Evolutionary conservation across 441 rosid genomes (phyloP), one percentile per base, ranked within the genome.

Genomic region (Lepidium campestre): DNA sequence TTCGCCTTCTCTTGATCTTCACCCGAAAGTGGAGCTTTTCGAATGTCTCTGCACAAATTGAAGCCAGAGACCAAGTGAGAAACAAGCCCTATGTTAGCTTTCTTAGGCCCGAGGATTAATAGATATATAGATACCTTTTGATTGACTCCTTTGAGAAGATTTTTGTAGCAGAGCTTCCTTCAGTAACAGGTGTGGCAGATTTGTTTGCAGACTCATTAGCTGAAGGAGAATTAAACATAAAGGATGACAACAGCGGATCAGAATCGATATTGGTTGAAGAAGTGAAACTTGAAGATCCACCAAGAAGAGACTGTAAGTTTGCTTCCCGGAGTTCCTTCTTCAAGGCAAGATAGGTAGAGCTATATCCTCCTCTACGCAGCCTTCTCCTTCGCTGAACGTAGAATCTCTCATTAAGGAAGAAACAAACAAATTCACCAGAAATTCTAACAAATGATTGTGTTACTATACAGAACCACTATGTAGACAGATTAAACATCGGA

Each of bases 301-400:
- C 84, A 19, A 79, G 81, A 70, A 85, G 85, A 62, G 96, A 79
- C 53, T 85, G 91, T 56, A 85, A 57, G 73, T 79, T 85, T 57
- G 93, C 89, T 41, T 92, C 92, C 7, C 86, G 86, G 54, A 84
- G 80, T 78, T 86, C 96, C 65, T 78, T 90, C 61, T 87, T 90
- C 78, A 92, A 65, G 32, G 83, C 66, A 22, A 87, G 81, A 74
- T 83, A 82, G 6, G 90, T 74, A 0, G 91, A 79, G 64, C 75
- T 84, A 35, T 79, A 69, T 65, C 86, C 88, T 29, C 85, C 86
- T 77, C 79, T 90, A n/a, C 90, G 80, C 67, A 84, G 74, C 75
- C 85, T 88, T 65, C 92, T 81, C 78, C 75, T 85, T 52, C 87
- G 84, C 85, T 90, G 97, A 50, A 85, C 77, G 96, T 92, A 73